Percentiles rank a stretch among this genome's conserved stretches.
These are phyloP conservation scores for Coprinopsis cinerea DNA, from an alignment of 768 basidiomycete genomes.

Conservation along the genomic window DNA sequence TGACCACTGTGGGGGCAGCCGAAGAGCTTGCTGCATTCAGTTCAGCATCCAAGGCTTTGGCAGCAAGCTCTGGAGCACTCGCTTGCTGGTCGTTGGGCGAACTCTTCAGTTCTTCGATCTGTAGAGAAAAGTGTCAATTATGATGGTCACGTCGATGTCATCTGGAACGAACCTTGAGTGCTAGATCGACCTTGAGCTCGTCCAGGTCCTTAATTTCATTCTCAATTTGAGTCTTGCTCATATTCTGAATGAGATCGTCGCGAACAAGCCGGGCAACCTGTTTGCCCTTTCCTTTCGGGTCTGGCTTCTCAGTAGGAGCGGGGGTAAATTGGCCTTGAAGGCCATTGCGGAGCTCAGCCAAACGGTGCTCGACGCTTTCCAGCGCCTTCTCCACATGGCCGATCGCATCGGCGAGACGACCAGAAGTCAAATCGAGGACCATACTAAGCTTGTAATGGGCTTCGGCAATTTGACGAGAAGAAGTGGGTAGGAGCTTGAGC, in stretches of 20 bases:
- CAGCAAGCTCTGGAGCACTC: conserved; percentile 66
- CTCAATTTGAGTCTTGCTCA: conserved; percentile 71
- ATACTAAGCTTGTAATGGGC: conserved; percentile 93
- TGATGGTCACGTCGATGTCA: background rate
- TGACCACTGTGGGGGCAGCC: conserved; percentile 43
- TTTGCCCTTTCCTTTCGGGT: conserved; percentile 70
- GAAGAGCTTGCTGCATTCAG: conserved; percentile 43
- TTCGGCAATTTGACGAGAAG: conserved; percentile 91
- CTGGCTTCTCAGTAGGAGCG: conserved; percentile 24
- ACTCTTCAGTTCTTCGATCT: conserved; percentile 90
- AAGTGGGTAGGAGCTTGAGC: conserved; percentile 63
- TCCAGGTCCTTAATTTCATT: conserved; percentile 74
- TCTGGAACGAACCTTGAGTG: conserved; percentile 57
- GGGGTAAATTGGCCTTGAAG: conserved; percentile 34
- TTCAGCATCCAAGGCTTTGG: conserved; percentile 66
- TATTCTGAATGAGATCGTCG: conserved; percentile 53
- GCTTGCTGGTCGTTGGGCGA: conserved; percentile 56
- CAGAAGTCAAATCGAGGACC: conserved; percentile 86
- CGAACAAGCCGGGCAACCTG: conserved; percentile 37
- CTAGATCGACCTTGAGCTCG: conserved; percentile 74
- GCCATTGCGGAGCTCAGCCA: conserved; percentile 51
- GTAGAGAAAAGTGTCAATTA: background rate
- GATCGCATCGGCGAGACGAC: conserved; percentile 78
- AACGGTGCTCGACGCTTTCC: conserved; percentile 67
- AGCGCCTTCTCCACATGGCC: conserved; percentile 74